Evolutionary conservation across 2,329 filamentous ascomycete genomes (phyloP), one percentile per base, ranked within the genome.

Genomic region (Pyrenophora tritici-repentis): DNA sequence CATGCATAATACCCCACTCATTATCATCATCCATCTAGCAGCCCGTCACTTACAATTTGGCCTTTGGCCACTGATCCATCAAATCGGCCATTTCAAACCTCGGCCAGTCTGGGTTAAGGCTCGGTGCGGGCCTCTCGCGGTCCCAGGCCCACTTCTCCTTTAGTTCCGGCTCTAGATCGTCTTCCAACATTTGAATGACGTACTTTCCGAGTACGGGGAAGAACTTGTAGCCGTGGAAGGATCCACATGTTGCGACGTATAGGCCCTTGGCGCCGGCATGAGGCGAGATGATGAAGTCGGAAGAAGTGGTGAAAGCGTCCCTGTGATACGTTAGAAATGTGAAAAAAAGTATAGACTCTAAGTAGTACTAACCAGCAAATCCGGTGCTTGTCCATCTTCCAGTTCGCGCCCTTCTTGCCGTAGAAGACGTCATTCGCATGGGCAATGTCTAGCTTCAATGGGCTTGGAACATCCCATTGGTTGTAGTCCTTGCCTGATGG

Each of bases 141-240:
- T 87, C 83, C 59, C 82, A 80, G 26, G 77, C 78, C 78, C 85
- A 90, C 80, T 88, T 90, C 46, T 79, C 78, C 35, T 75, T 75
- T 56, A 90, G 79, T 43, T 81, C 44, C 57, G 63, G 36, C 38
- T 76, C 66, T 6, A 70, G 49, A 1, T 65, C 62, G 2, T 76
- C 73, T 53, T 78, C 72, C 6, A 84, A 59, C 34, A 78, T 75
- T 59, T 83, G 76, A 0, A 79, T 78, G 5, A 85, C 78, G 59
- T 77, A 78, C 46, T 79, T 78, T 9, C 83, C 83, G 36, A 86
- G 75, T 2, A 80, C 80, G 0, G 83, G 83, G 41, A 85, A 70
- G 58, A 83, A 86, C 57, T 86, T 86, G 67, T 84, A 86, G 0
- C 76, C 84, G 63, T 86, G 84, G 1, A 84, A 84, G 32, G 78